Evolutionary conservation across 495 filamentous ascomycete species (phyloP).

Genomic region (Hypomontagnella monticulosa): DNA sequence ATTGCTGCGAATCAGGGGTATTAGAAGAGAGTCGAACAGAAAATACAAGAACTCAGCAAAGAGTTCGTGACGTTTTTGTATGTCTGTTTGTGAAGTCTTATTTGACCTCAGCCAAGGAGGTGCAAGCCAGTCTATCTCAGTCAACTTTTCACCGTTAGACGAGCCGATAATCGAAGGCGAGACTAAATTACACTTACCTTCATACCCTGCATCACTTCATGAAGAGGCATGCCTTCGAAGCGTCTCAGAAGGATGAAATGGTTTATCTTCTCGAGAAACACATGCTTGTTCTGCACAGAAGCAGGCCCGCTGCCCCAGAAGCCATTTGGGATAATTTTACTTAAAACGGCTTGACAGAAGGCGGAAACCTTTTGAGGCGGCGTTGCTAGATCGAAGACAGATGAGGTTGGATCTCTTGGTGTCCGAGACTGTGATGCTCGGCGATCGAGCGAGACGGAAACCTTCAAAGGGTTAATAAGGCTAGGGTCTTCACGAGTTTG

Average conservation of each 20-base stretch:
- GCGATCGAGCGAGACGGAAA: constrained; percentile 32
- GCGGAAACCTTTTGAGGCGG: constrained; percentile 78
- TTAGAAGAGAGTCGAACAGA: constrained; percentile 87
- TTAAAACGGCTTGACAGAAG: constrained; percentile 82
- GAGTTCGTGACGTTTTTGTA: constrained; percentile 79
- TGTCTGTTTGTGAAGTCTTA: constrained; percentile 76
- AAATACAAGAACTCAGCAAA: constrained; percentile 90
- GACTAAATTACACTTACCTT: constrained; percentile 63
- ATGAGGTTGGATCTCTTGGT: constrained; percentile 13
- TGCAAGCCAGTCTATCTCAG: constrained; percentile 75
- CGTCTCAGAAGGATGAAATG: constrained; percentile 78
- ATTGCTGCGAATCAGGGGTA: constrained; percentile 84
- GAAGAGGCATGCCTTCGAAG: constrained; percentile 82
- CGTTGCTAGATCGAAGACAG: constrained; percentile 76
- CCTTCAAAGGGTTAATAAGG: constrained; percentile 21
- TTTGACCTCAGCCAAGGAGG: constrained; percentile 54
- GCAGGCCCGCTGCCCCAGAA: constrained; percentile 74
- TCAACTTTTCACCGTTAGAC: constrained; percentile 59
- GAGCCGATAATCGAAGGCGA: background rate
- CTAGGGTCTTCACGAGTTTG: background rate
- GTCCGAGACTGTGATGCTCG: constrained; percentile 27
- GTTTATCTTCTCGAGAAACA: constrained; percentile 74
- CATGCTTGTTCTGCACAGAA: constrained; percentile 65
- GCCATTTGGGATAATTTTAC: constrained; percentile 75
- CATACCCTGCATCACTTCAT: constrained; percentile 78